Conservation (phyloP, 2,329 filamentous ascomycete genomes). For the Trichoderma endophyticum region DNA sequence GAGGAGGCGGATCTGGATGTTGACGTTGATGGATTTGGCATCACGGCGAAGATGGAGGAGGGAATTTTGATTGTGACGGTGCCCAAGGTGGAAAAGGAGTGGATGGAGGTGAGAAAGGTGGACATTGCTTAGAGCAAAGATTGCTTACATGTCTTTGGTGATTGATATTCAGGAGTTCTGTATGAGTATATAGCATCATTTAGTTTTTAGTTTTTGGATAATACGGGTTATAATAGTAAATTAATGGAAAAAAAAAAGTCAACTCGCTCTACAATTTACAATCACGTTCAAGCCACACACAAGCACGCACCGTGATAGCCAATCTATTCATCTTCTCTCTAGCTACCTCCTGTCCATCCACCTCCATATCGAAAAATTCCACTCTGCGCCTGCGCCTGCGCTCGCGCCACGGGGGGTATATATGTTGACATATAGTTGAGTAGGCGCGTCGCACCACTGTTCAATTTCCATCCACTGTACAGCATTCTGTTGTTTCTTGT, state of each 20-base stretch:
- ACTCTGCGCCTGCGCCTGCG: slow-evolving; percentile 28
- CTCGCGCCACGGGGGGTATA: slow-evolving; percentile 37
- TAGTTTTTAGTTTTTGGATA: neutral
- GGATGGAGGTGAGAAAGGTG: slow-evolving; percentile 60
- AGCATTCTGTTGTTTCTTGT: slow-evolving; percentile 3
- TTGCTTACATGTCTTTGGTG: neutral
- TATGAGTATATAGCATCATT: neutral
- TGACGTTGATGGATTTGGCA: slow-evolving; percentile 62
- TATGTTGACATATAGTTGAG: slow-evolving; percentile 31
- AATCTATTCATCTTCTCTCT: slow-evolving; percentile 10
- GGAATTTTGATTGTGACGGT: slow-evolving; percentile 74
- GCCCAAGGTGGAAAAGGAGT: slow-evolving; percentile 66
- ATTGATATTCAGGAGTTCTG: neutral
- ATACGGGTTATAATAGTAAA: neutral
- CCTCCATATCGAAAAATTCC: slow-evolving; percentile 20
- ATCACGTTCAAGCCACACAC: neutral
- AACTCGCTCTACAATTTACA: neutral
- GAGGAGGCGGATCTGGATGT: slow-evolving; percentile 42
- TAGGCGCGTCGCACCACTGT: slow-evolving; percentile 18
- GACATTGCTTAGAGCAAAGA: slow-evolving; percentile 40
- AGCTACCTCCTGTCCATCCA: neutral
- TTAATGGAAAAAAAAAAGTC: neutral
- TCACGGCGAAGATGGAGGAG: slow-evolving; percentile 74
- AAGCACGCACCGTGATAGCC: neutral
- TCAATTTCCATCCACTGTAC: slow-evolving; percentile 12